phyloP scores from a whole-genome alignment of 1,284 basidiomycete species.

The Austropuccinia psidii region DNA sequence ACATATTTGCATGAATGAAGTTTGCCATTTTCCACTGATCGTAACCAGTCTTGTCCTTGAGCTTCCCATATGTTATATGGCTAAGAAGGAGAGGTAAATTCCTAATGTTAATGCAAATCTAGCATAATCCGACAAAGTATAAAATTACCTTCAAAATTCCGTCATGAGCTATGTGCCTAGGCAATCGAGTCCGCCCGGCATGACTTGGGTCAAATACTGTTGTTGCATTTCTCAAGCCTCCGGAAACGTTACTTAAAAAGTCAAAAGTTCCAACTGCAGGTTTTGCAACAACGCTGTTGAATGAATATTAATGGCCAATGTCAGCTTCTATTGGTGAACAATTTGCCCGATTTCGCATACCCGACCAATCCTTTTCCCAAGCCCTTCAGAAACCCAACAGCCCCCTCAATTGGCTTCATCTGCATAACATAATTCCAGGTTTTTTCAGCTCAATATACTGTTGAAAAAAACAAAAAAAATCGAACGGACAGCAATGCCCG shows the following conservation, averaged over 20 bases:
- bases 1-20: constrained; percentile 81
- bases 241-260: constrained; percentile 72
- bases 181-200: constrained; percentile 79
- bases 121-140: no score
- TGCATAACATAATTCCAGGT: no score
- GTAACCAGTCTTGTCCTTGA: constrained; percentile 91
- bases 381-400: constrained; percentile 94
- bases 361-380: constrained; percentile 94
- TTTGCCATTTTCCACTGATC: constrained; percentile 75
- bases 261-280: constrained; percentile 96
- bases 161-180: constrained; percentile 76
- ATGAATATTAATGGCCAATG: no score
- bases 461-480: no score
- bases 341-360: constrained; percentile 52
- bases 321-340: constrained; percentile 39
- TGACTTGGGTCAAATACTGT: constrained; percentile 93
- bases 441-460: no score
- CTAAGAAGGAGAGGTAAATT: constrained; percentile 52
- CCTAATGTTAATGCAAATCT: constrained; percentile 21
- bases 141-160: constrained; percentile 68
- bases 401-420: constrained; percentile 93
- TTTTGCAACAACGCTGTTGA: constrained; percentile 74
- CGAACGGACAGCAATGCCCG: constrained; percentile 74
- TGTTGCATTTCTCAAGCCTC: constrained; percentile 91
- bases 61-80: constrained; percentile 83